Evolutionary conservation across 2,329 filamentous ascomycete genomes (phyloP).

Genomic region (Pseudogymnoascus sp.): DNA sequence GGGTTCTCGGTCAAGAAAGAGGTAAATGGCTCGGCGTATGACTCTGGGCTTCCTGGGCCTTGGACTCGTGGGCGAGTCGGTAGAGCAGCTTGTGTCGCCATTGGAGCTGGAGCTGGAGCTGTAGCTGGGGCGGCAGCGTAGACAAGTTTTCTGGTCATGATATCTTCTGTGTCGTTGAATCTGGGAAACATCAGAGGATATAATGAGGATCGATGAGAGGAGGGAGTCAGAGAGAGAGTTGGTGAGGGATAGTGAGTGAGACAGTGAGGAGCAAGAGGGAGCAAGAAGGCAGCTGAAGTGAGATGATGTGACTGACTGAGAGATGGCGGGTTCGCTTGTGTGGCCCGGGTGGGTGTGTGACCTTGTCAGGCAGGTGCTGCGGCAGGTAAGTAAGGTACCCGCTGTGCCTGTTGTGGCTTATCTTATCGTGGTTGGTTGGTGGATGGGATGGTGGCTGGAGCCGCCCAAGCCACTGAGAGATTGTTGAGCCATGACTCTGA

Average conservation of each 20-base stretch:
- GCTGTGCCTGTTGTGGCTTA: neutral
- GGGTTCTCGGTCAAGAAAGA: slow-evolving; percentile 85
- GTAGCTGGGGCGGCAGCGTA: slow-evolving; percentile 15
- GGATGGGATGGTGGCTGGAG: neutral
- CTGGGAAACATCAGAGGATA: neutral
- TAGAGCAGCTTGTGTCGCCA: neutral
- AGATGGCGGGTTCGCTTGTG: slow-evolving; percentile 9
- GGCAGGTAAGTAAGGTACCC: slow-evolving; percentile 6
- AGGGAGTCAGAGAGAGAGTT: neutral
- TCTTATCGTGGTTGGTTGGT: neutral
- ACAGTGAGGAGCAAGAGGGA: neutral
- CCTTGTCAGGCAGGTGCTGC: neutral
- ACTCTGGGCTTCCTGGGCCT: slow-evolving; percentile 39
- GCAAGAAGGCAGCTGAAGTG: slow-evolving; percentile 4
- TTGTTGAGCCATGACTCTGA: neutral
- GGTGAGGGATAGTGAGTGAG: neutral
- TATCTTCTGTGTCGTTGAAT: neutral
- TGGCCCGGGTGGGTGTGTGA: slow-evolving; percentile 3
- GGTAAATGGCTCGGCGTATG: slow-evolving; percentile 77
- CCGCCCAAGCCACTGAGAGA: neutral
- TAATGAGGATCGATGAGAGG: neutral
- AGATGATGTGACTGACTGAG: slow-evolving; percentile 1
- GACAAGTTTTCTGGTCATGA: neutral
- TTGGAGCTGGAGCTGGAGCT: slow-evolving; percentile 16
- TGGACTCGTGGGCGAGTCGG: neutral